Evolutionary conservation across 2,329 filamentous ascomycete genomes (phyloP), one percentile per base, ranked within the genome.

Genomic region (Botrytis medusae): DNA sequence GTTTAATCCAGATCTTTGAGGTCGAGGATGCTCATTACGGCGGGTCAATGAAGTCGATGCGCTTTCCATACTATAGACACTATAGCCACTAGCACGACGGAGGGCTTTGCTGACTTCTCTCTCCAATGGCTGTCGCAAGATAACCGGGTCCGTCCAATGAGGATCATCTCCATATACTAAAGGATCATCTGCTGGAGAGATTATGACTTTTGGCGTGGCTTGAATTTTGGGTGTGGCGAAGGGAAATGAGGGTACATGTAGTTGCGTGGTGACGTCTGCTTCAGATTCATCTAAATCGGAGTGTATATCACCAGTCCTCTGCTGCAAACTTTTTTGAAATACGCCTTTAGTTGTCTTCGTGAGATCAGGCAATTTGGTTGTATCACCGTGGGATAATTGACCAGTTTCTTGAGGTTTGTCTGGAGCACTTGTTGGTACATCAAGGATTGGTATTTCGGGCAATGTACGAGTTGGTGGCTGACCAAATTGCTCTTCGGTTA

Each of bases 51-150:
- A 73, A 2, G 76, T 76, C n/a, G 76, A 71, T 46, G 74, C 72
- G 60, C 77, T 79, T 32, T 74, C 78, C 59, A 74, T 74, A 46
- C 78, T 80, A 62, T 76, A 77, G 48, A 67, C 63, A 71, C 78
- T 80, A 34, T 74, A 76, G 10, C 73, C 77, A 69, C 79, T 80
- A 8, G 74, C 77, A 65, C 77, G 74, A 25, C 79, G 73, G 29
- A 81, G 74, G n/a, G 77, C 79, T 48, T 77, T 74, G 71, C 79
- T 81, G 14, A 81, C 75, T 62, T 80, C 79, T 73, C 78, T 73
- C 65, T 81, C 79, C 12, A 81, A 72, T 34, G 78, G 77, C 12
- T 68, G 72, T 44, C 65, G 42, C 25, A 73, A 22, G 63, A 44
- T 68, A 32, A 48, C 40, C 25, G n/a, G 65, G 32, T 72, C 63